Base-by-base conservation (phyloP, 2,329 filamentous ascomycete species). In the Calonectria hongkongensis region DNA sequence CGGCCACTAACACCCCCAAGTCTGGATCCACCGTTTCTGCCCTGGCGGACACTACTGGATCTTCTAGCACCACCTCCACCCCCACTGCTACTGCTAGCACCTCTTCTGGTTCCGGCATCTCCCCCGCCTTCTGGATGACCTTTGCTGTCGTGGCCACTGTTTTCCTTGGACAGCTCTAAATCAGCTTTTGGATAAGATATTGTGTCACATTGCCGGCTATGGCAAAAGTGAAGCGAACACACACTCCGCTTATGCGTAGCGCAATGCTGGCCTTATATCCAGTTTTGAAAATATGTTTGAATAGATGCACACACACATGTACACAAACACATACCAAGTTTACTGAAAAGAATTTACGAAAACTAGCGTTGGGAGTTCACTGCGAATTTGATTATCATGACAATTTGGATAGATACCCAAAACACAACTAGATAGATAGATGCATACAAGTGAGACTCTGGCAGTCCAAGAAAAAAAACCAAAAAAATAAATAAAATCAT, bases 351-450 rank as follows among this genome's bases (percentile, higher is more conserved):
- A 16, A 60, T 25, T 60, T 41, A 60, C 33, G 54, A 60, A 60
- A 41, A 21, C 41, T 15, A 60, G 54, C 54, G 54, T 60, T 60
- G 36, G 21, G 54, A 41, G 28, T 60, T 60, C 39, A 48, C 54
- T 60, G 54, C 36, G 39, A 25, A 5, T 60, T 60, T 39, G n/a
- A 39, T 60, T 41, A 27, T 41, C 54, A 60, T 60, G 54, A 41
- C 54, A 60, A 25, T 60, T 60, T 60, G 54, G 54, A 60, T 58
- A 58, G 54, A 58, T 60, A 60, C 54, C 54, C 54, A 39, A 60
- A 41, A 60, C 33, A 41, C n/a, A 56, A 28, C 18, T 27, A 27
- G 30, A 36, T 60, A 60, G 54, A 60, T 60, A 60, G 54, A 60
- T 60, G 41, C 21, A 41, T 18, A 28, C 33, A 27, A 60, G 41